Percentiles rank a stretch among this genome's conserved stretches.
Conservation (phyloP, 73 alveolate species). For the Paramecium primaurelia region DNA sequence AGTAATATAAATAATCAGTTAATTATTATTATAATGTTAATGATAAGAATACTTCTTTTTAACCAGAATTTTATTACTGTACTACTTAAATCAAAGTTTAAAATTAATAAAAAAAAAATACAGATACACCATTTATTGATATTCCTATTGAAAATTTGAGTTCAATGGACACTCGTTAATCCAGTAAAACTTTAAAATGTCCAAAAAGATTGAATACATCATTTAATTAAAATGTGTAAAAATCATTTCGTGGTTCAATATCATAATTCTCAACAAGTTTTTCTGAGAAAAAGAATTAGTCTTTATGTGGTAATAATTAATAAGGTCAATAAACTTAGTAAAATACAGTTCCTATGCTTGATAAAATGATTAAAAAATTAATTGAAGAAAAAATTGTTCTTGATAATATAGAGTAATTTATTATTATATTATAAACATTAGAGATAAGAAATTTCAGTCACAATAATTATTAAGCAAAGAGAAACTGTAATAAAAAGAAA, state of each 20-base stretch:
- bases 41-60: neutral
- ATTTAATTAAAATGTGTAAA: neutral
- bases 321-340: neutral
- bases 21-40: neutral
- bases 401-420: neutral
- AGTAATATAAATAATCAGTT: neutral
- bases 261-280: neutral
- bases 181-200: neutral
- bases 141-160: neutral
- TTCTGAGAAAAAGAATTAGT: neutral
- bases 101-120: neutral
- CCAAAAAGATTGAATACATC: neutral
- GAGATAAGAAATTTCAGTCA: neutral
- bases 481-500: neutral
- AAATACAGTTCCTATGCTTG: neutral
- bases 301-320: neutral
- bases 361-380: slow-evolving; percentile 2
- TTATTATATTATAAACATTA: neutral
- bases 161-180: slow-evolving; percentile 16
- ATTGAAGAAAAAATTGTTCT: neutral
- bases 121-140: neutral
- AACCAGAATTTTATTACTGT: neutral
- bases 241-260: neutral
- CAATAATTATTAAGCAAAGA: neutral
- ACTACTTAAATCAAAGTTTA: neutral